phyloP scores from a whole-genome alignment of 78 protist species.

The Dictyostelium capitatum region DNA sequence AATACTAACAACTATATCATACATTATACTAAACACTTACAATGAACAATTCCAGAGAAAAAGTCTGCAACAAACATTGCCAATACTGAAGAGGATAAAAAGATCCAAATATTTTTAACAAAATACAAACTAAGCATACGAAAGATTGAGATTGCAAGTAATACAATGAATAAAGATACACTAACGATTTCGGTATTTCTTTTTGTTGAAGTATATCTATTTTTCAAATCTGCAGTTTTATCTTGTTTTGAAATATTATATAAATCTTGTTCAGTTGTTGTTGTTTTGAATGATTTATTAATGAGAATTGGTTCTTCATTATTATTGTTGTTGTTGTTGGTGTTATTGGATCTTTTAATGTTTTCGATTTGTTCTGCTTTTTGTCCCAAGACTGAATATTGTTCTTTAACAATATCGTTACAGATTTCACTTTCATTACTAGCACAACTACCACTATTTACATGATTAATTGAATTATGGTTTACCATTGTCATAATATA shows the following conservation, averaged over 20 bases:
- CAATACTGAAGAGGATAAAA: conserved; percentile 46
- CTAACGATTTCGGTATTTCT: conserved; percentile 45
- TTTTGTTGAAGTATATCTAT: conserved; percentile 54
- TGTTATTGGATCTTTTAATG: not conserved
- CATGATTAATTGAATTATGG: not conserved
- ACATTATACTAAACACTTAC: conserved; percentile 8
- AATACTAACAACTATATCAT: not conserved
- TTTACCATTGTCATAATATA: not conserved
- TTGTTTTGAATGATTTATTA: not conserved
- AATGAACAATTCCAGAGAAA: conserved; percentile 80
- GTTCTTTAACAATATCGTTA: not conserved
- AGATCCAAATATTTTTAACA: conserved; percentile 64
- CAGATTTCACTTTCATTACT: not conserved
- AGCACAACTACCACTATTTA: not conserved
- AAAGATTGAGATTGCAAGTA: conserved; percentile 28
- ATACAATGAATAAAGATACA: conserved; percentile 26
- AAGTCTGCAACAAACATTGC: conserved; percentile 80
- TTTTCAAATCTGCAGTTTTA: conserved; percentile 41
- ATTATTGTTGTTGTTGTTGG: not conserved
- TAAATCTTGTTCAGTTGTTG: conserved; percentile 17
- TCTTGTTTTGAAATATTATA: conserved; percentile 19
- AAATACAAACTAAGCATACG: conserved; percentile 46
- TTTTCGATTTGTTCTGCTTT: not conserved
- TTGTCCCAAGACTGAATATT: not conserved
- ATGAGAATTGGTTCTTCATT: no score